Percentiles rank a stretch among this genome's conserved stretches.
Evolutionary conservation across 192 early-diverging fungal genomes (phyloP).

Genomic region (Mortierella antarctica): DNA sequence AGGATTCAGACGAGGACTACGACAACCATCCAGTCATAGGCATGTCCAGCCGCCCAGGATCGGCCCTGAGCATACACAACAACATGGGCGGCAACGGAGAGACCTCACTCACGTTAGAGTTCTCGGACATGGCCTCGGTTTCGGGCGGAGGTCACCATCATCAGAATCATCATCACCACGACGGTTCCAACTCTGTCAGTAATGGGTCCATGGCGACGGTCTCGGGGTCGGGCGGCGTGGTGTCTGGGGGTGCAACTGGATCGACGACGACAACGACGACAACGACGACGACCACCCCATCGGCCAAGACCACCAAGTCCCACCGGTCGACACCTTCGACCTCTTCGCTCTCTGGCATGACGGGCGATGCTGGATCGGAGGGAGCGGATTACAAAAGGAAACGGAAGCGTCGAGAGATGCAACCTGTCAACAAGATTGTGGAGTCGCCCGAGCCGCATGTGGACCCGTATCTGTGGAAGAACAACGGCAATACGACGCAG

Average conservation of each 20-base stretch:
- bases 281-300: neutral
- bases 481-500: constrained; percentile 70
- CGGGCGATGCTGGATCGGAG: constrained; percentile 8
- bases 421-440: constrained; percentile 68
- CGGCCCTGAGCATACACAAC: constrained; percentile 35
- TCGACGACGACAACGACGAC: neutral
- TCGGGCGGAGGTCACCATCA: constrained; percentile 8
- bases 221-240: neutral
- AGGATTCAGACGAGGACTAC: constrained; percentile 28
- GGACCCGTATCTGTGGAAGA: constrained; percentile 67
- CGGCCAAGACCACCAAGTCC: neutral
- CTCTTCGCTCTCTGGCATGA: constrained; percentile 8
- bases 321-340: constrained; percentile 25
- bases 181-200: neutral
- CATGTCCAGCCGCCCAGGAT: constrained; percentile 35
- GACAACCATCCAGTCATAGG: constrained; percentile 20
- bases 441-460: constrained; percentile 63
- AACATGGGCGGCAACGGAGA: constrained; percentile 29
- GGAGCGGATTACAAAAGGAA: constrained; percentile 51
- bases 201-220: neutral
- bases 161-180: constrained; percentile 1
- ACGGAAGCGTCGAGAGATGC: constrained; percentile 69
- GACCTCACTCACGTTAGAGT: constrained; percentile 34
- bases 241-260: neutral
- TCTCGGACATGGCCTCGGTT: constrained; percentile 25